These are phyloP conservation scores for Emericellopsis cladophorae DNA, from an alignment of 2,329 filamentous ascomycete genomes.

Conservation along the genomic window DNA sequence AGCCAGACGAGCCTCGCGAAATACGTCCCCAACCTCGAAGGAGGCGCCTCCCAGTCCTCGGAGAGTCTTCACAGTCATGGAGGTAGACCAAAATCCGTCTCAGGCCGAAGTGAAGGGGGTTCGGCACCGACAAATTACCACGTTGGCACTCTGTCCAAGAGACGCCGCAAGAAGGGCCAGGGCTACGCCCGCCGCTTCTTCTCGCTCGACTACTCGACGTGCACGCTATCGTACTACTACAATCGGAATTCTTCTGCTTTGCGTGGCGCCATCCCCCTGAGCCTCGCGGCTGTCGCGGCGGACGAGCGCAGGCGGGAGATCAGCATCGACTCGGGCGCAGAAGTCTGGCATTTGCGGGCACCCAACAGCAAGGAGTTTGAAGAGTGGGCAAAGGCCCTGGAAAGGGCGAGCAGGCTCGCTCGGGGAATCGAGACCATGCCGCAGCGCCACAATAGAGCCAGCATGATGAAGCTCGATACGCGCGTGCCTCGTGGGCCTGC, in stretches of 20 bases:
- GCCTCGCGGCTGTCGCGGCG: constrained; percentile 78
- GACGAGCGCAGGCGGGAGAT: constrained; percentile 85
- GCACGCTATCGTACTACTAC: constrained; percentile 92
- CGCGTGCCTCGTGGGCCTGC: constrained; percentile 10
- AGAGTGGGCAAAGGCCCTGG: constrained; percentile 76
- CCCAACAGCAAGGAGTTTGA: constrained; percentile 73
- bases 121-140: constrained; percentile 45
- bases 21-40: constrained; percentile 27
- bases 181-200: constrained; percentile 91
- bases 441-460: constrained; percentile 8
- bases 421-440: constrained; percentile 33
- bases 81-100: constrained; percentile 32
- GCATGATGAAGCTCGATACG: constrained; percentile 12
- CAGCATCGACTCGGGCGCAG: constrained; percentile 90
- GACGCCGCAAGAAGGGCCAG: constrained; percentile 84
- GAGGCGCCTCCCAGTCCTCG: constrained; percentile 38
- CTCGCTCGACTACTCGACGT: constrained; percentile 87
- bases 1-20: constrained; percentile 42
- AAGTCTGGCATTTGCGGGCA: constrained; percentile 90
- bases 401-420: constrained; percentile 62
- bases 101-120: constrained; percentile 18
- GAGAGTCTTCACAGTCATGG: constrained; percentile 47
- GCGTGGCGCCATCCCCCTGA: constrained; percentile 83
- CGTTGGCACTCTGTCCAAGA: constrained; percentile 77
- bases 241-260: constrained; percentile 87